Evolutionary conservation across 202 grass and related monocot species (phyloP).

Genomic region (Sporobolus alterniflorus): DNA sequence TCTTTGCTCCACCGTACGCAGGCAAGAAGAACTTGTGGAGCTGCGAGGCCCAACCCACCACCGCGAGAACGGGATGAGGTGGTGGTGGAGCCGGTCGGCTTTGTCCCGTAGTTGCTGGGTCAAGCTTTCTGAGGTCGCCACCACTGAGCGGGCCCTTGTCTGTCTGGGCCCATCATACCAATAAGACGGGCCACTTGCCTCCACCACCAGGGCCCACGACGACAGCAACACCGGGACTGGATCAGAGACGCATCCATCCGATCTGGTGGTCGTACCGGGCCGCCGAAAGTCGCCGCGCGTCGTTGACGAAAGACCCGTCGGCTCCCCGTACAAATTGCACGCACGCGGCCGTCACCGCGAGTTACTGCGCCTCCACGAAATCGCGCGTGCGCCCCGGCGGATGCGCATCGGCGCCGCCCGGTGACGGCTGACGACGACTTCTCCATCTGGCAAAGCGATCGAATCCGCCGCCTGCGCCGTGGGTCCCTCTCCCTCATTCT

Average conservation of each 20-base stretch:
- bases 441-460: too few relatives aligned
- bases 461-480: too few relatives aligned
- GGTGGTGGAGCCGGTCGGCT: too few relatives aligned
- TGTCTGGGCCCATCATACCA: not conserved
- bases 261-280: too few relatives aligned
- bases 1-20: not conserved
- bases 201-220: constrained; percentile 10
- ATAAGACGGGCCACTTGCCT: constrained; percentile 12
- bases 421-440: too few relatives aligned
- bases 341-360: constrained; percentile 1
- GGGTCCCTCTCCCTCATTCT: too few relatives aligned
- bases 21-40: not conserved
- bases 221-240: not conserved
- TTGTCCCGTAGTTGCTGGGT: not conserved
- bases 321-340: constrained; percentile 33
- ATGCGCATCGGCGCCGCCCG: not conserved
- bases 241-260: too few relatives aligned
- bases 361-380: not conserved
- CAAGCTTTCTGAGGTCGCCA: constrained; percentile 5
- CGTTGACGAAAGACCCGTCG: too few relatives aligned
- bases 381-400: constrained; percentile 1
- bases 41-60: too few relatives aligned
- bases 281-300: too few relatives aligned
- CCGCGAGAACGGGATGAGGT: too few relatives aligned
- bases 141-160: not conserved